Percentiles rank a stretch among this genome's conserved stretches.
Evolutionary conservation across 2,329 filamentous ascomycete species (phyloP).

Genomic region (Lachnellula hyalina): DNA sequence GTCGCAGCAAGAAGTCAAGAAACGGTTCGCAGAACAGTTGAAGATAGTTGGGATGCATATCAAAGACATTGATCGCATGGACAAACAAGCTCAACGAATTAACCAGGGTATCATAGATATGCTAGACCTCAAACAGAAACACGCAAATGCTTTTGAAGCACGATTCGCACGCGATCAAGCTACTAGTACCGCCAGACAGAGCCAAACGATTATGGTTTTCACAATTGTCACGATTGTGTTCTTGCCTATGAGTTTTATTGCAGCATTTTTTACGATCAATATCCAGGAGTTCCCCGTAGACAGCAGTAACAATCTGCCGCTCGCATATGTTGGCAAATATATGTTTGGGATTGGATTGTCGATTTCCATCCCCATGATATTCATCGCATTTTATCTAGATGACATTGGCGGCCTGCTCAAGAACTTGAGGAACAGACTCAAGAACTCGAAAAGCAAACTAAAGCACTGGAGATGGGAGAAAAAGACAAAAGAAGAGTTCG

Average conservation of each 20-base stretch:
- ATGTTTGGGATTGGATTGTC: conserved; percentile 27
- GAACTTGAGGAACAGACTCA: not conserved
- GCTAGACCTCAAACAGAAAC: conserved; percentile 36
- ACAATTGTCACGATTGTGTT: conserved; percentile 32
- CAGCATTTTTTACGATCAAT: conserved; percentile 26
- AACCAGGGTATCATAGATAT: conserved; percentile 66
- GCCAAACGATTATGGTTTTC: conserved; percentile 31
- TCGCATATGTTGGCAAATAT: conserved; percentile 24
- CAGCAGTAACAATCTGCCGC: conserved; percentile 10
- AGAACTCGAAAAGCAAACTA: not conserved
- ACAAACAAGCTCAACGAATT: conserved; percentile 72
- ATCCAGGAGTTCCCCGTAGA: conserved; percentile 18
- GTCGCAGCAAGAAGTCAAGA: conserved; percentile 21
- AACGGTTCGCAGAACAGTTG: conserved; percentile 17
- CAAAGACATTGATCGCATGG: conserved; percentile 56
- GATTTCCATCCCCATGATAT: conserved; percentile 23
- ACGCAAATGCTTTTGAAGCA: conserved; percentile 28
- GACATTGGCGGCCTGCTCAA: conserved; percentile 17
- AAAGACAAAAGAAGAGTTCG: not conserved
- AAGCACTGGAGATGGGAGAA: not conserved
- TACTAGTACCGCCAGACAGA: conserved; percentile 23
- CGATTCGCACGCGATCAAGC: conserved; percentile 27
- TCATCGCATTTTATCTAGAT: conserved; percentile 21
- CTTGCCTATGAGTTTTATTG: conserved; percentile 27
- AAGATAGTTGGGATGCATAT: conserved; percentile 20